Conservation (phyloP, 192 early-diverging fungal genomes). For the Rhizophagus clarus region DNA sequence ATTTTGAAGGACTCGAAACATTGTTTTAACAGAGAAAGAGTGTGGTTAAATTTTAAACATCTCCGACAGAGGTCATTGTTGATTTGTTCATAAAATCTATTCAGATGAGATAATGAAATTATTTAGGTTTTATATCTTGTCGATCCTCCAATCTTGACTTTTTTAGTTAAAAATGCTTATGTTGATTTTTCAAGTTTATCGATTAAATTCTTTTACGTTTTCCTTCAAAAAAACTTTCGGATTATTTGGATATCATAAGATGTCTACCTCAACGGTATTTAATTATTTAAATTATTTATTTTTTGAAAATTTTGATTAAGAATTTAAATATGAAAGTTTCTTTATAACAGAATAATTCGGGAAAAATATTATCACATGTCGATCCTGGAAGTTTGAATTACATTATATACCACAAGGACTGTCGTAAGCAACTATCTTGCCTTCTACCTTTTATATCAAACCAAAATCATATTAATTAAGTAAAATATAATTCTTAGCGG, state of each 20-base stretch:
- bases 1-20: not conserved
- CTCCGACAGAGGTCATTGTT: no score
- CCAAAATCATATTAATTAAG: not conserved
- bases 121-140: no score
- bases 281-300: not conserved
- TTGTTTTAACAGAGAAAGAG: not conserved
- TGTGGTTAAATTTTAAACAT: no score
- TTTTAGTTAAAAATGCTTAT: no score
- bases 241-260: not conserved
- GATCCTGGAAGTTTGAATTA: constrained; percentile 17
- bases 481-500: not conserved
- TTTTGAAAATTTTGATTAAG: not conserved
- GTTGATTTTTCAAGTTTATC: no score
- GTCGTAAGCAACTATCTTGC: not conserved
- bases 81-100: no score
- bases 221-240: no score
- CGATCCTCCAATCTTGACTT: no score
- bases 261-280: not conserved
- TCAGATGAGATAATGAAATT: no score
- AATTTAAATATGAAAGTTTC: not conserved
- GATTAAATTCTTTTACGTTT: no score
- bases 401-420: constrained; percentile 13
- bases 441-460: not conserved
- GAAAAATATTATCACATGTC: constrained; percentile 5
- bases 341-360: not conserved